Evolutionary conservation across 225 moss, liverwort and hornwort species (phyloP), one percentile per base, ranked within the genome.

Genomic region (Bryoerythrophyllum caledonicum): DNA sequence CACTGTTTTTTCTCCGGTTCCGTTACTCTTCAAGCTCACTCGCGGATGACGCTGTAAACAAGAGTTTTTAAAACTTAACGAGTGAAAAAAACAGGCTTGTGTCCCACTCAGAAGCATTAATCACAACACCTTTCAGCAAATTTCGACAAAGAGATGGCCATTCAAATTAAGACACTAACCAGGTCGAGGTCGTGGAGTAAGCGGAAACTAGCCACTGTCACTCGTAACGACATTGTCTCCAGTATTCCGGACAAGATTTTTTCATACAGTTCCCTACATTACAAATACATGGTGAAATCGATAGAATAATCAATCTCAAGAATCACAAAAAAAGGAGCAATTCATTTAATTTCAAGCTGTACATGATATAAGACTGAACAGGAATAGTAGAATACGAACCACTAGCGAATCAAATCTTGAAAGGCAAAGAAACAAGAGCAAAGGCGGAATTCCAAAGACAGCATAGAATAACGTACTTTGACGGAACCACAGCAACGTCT

Each of bases 111-210:
- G 34, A 63, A 71, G 13, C 58, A 43, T n/a, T 28, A 21, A 72
- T 32, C 44, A 2, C 49, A 26, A 49, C 57, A 21, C 9, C 32
- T 34, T 23, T 41, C 54, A 75, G 34, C 49, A 68, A 28, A 20
- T 43, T 41, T 26, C 20, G 27, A 12, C 30, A 58, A 44, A 67
- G 24, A 49, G 38, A 34, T 30, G 14, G 5, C 49, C 38, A 41
- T 58, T 81, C 59, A 23, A n/a, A 35, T 67, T 72, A 35, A 61
- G 35, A 30, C 28, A 72, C 85, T 76, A 55, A 85, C 88, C 85
- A 88, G 66, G 67, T 88, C 76, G 70, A 88, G 85, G 73, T 88
- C 85, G 76, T 85, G 88, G 23, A 88, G 88, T 78, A 88, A 77
- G 44, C 88, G 85, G 78, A 85, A 88, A 78, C 85, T 88, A 63